A percentile compares a stretch with the other conserved stretches of the same genome.
phyloP scores from a whole-genome alignment of 2,329 filamentous ascomycete species.

The Colletotrichum sp. region DNA sequence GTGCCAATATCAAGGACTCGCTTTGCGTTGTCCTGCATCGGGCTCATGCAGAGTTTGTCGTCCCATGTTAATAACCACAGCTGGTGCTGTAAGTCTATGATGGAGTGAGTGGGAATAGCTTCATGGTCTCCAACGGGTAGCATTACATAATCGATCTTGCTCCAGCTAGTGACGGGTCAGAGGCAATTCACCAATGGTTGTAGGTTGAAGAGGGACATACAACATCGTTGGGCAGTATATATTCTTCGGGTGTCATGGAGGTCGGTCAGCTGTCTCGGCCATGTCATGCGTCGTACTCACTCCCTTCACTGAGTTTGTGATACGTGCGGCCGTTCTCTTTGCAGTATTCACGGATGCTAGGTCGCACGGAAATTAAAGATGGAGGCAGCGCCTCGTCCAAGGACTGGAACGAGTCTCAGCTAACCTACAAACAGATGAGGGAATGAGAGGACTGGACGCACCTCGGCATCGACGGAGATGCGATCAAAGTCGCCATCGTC shows the following conservation, averaged over 20 bases:
- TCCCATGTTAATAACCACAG: slow-evolving; percentile 35
- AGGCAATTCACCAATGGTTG: not conserved
- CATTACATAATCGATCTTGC: slow-evolving; percentile 20
- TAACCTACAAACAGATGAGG: not conserved
- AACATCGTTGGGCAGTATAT: slow-evolving; percentile 29
- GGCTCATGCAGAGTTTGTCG: slow-evolving; percentile 31
- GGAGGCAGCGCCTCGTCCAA: not conserved
- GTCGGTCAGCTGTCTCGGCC: not conserved
- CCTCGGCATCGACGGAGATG: not conserved
- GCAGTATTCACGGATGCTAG: not conserved
- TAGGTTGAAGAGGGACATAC: not conserved
- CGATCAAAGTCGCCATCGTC: not conserved
- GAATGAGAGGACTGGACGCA: not conserved
- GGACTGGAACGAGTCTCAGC: not conserved
- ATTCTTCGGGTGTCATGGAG: slow-evolving; percentile 21
- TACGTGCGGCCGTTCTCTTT: slow-evolving; percentile 16
- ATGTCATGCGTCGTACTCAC: not conserved
- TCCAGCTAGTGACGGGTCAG: slow-evolving; percentile 25
- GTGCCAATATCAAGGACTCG: slow-evolving; percentile 29
- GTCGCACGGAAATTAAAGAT: not conserved
- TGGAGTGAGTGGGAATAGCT: not conserved
- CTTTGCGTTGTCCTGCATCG: slow-evolving; percentile 22
- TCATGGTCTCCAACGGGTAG: not conserved
- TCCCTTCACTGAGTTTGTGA: slow-evolving; percentile 25
- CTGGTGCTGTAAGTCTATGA: slow-evolving; percentile 40